Evolutionary conservation across 306 rosid species (phyloP), one percentile per base, ranked within the genome.

Genomic region (Gastrolobium bilobum): DNA sequence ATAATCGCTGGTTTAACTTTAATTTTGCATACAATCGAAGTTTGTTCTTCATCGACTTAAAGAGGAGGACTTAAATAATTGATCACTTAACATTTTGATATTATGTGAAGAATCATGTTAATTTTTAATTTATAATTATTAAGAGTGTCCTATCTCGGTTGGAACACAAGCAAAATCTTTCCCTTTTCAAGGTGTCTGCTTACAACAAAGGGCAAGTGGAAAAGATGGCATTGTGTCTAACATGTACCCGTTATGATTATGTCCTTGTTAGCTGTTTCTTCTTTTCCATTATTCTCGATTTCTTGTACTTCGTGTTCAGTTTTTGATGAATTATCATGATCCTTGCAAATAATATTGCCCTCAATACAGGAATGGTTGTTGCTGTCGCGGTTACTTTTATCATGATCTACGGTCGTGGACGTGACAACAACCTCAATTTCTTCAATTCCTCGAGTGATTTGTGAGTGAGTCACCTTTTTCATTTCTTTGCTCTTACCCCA

Each of bases 401-500:
- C 73, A 20, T 54, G 46, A 39, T 71, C 64, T 10, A 11, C 26
- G 10, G 7, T 11, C 0, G 13, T 56, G n/a, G 81, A 61, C 33
- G 6, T n/a, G 14, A 82, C 74, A 54, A 75, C 69, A 56, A 82
- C 77, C 50, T 71, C 59, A 71, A 76, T 58, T 29, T 62, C 53
- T 20, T 20, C 26, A 20, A 20, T 20, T 20, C 26, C 26, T 6
- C 11, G 64, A 44, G 62, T 11, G 40, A 43, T 59, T 58, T 76
- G 80, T 4, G 52, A 29, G 68, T 72, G 61, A 68, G 44, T 44
- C 43, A 14, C 56, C 38, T 43, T 66, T 40, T 66, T 51, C 54
- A 4, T 48, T 71, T 85, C 88, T 63, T 78, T 82, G 58, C 86
- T 62, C 68, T 82, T 85, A 4, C 86, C 86, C 88, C 88, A 85